Base-by-base conservation (phyloP, 495 filamentous ascomycete species). In the Aeminium ludgeri region DNA sequence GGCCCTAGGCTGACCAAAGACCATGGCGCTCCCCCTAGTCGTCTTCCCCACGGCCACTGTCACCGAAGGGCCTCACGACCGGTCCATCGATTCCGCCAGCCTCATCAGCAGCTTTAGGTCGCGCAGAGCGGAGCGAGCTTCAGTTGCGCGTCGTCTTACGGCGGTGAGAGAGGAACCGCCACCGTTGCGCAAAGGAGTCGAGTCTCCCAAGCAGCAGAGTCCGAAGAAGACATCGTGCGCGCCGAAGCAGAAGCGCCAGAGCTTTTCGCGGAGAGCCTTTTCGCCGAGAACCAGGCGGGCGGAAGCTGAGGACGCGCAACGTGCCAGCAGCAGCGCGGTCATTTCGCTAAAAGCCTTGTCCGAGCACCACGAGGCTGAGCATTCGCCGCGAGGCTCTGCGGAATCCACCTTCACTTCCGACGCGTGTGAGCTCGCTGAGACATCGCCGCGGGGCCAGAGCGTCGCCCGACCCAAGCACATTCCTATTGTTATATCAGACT, bases 401-500 rank as follows among this genome's bases (percentile, higher is more conserved):
- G 7, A 10, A n/a, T 25, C 20, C 20, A 11, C 13, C 20, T 12
- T 6, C 18, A 29, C 18, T 25, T 10, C 33, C 42, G 17, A 15
- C 31, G 33, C 38, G 18, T 50, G 36, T 34, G 44, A 46, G 36
- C 43, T 46, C 13, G 13, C 44, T 3, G 38, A 33, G 13, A 51
- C 43, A 27, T 43, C 48, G 15, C 43, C 48, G 6, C 17, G 48
- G 12, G 44, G 38, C 30, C 6, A n/a, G 3, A 43, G 43, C 20
- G 40, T 17, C 10, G 38, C 45, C 13, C 40, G 55, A 41, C 54
- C 59, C n/a, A 62, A 56, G 48, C 59, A 63, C 51, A 46, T 63
- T 41, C 59, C 60, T 32, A 62, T 63, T 34, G 46, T 63, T 29
- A 51, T 63, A 29, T 56, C 57, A 29, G 29, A 48, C 30, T 59